Conservation (phyloP, 2,329 filamentous ascomycete genomes). For the Gremmenia infestans region DNA sequence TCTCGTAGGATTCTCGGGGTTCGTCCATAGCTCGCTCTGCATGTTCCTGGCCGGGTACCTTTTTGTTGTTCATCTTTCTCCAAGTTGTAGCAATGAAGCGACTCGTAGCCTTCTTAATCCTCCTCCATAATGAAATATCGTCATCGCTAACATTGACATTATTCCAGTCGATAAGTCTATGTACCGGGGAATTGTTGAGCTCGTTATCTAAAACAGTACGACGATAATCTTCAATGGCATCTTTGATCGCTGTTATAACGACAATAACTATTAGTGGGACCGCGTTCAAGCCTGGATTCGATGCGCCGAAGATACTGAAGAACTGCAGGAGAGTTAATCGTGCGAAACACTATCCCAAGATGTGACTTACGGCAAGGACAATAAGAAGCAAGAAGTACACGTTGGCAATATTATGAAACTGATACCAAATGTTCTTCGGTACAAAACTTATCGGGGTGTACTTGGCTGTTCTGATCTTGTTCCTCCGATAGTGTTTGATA, state of each 20-base stretch:
- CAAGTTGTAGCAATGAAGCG: constrained; percentile 32
- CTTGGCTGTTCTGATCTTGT: constrained; percentile 97
- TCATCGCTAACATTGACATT: constrained; percentile 93
- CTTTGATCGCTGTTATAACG: constrained; percentile 82
- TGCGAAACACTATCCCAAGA: neutral
- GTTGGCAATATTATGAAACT: constrained; percentile 98
- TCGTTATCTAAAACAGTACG: constrained; percentile 87
- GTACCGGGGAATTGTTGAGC: constrained; percentile 92
- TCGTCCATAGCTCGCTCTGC: constrained; percentile 23
- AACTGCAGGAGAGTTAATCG: constrained; percentile 53
- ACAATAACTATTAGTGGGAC: constrained; percentile 93
- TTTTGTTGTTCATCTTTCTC: constrained; percentile 45
- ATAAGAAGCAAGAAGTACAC: constrained; percentile 97
- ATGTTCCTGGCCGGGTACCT: constrained; percentile 31
- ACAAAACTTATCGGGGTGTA: constrained; percentile 94
- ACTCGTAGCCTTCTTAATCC: constrained; percentile 79
- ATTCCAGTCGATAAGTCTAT: constrained; percentile 79
- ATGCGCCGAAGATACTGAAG: constrained; percentile 91
- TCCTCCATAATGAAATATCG: constrained; percentile 79
- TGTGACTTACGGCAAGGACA: constrained; percentile 76
- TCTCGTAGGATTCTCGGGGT: constrained; percentile 53
- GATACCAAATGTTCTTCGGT: constrained; percentile 94
- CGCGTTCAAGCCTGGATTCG: constrained; percentile 83
- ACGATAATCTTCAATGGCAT: constrained; percentile 92
- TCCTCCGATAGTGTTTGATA: constrained; percentile 66